Evolutionary conservation across 331 rosid genomes (phyloP), one percentile per base, ranked within the genome.

Genomic region (Pyrus hybrid): DNA sequence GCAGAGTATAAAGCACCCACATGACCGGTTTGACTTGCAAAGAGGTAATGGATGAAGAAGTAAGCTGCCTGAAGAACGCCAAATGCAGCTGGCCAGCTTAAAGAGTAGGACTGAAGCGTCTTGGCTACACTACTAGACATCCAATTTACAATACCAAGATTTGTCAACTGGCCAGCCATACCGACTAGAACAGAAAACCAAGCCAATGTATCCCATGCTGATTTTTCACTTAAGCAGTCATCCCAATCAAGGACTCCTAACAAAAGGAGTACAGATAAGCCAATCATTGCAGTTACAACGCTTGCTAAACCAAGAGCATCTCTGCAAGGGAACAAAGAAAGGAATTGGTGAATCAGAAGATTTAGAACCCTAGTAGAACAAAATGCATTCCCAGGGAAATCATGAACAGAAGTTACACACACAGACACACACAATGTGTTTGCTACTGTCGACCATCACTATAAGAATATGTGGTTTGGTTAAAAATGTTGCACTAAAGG

Each of bases 21-120:
- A 35, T 94, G 99, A 58, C 96, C 99, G 0, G 99, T 92, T 83
- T 94, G 99, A 82, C 99, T 94, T 6, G 97, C 99, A 51, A 94
- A 92, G 84, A 94, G 92, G 91, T 94, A 94, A 87, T 94, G 99
- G 76, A 94, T 86, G 76, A 81, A 76, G 90, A 92, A 92, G 82
- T 94, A 94, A 25, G 96, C 87, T 12, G 86, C 90, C 81, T 94
- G 99, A 80, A 94, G 99, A 81, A 92, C 90, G 62, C 77, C 82
- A 53, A 94, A 82, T 3, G 99, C 85, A 45, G 77, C 93, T 17
- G 91, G 97, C 99, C 99, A 92, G 83, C 96, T 86, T 79, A 94
- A 79, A 60, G 96, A 90, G 71, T 84, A 81, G 37, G 93, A 80
- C 62, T 70, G 85, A 18, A 94, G 95, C 47, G 57, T 76, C 28